Evolutionary conservation across 331 rosid genomes (phyloP).

Genomic region (Acacia concinna): DNA sequence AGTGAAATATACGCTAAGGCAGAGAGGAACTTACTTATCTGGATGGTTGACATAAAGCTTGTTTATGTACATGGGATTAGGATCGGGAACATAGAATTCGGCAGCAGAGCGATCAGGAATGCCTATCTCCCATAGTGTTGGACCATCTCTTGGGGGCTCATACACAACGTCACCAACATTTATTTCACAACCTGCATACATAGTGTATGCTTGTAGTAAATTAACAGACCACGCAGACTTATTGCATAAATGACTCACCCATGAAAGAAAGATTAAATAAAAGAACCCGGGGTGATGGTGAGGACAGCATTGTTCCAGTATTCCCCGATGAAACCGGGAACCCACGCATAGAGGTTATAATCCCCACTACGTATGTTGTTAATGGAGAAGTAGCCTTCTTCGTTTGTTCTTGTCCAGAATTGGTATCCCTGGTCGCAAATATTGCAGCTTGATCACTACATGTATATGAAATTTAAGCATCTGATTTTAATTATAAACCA

Average conservation of each 20-base stretch:
- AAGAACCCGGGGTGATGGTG: conserved; percentile 58
- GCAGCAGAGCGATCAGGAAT: conserved; percentile 81
- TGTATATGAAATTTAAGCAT: not conserved
- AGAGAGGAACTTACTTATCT: conserved; percentile 55
- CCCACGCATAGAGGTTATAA: conserved; percentile 84
- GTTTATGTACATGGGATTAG: conserved; percentile 71
- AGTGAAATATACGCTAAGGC: not conserved
- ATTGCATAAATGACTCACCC: not conserved
- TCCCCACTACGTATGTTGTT: conserved; percentile 53
- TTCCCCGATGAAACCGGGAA: conserved; percentile 76
- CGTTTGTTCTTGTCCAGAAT: conserved; percentile 68
- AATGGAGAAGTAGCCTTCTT: conserved; percentile 65
- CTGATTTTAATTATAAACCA: not conserved
- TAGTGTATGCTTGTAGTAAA: not conserved
- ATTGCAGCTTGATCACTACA: not conserved
- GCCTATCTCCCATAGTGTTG: conserved; percentile 94
- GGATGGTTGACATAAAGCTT: conserved; percentile 66
- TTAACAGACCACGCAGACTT: not conserved
- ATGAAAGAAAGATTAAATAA: not conserved
- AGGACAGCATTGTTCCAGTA: conserved; percentile 46
- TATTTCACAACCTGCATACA: conserved; percentile 51
- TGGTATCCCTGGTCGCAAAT: conserved; percentile 69
- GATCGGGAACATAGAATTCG: conserved; percentile 78
- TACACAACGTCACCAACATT: conserved; percentile 53
- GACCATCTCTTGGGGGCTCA: conserved; percentile 85